These are phyloP conservation scores for Schizophyllum amplum DNA, from an alignment of 1,284 basidiomycete genomes.

Conservation along the genomic window DNA sequence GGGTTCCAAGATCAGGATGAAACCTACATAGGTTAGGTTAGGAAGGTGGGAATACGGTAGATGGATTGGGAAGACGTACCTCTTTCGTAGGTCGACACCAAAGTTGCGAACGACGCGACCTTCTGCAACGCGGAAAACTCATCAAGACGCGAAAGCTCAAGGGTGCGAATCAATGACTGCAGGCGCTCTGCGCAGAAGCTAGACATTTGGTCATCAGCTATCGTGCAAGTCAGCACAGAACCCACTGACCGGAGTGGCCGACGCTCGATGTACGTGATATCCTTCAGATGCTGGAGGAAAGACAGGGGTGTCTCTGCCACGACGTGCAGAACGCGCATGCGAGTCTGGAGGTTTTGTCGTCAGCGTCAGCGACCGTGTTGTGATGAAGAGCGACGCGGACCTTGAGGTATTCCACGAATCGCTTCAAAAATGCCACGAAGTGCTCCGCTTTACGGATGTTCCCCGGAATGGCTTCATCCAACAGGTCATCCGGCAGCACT, in stretches of 20 bases:
- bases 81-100: slow-evolving; percentile 98
- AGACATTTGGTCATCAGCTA: too few relatives aligned
- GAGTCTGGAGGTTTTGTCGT: slow-evolving; percentile 61
- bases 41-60: slow-evolving; percentile 1
- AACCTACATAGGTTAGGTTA: slow-evolving; percentile 54
- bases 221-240: slow-evolving; percentile 7
- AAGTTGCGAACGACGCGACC: slow-evolving; percentile 92
- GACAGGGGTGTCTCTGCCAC: slow-evolving; percentile 99
- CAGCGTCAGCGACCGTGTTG: slow-evolving; percentile 5
- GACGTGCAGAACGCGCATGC: slow-evolving; percentile 98
- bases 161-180: slow-evolving; percentile 88
- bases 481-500: slow-evolving; percentile 92
- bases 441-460: slow-evolving; percentile 99
- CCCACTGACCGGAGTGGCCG: slow-evolving; percentile 46
- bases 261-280: slow-evolving; percentile 98
- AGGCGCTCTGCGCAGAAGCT: slow-evolving; percentile 97
- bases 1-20: slow-evolving; percentile 94
- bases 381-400: slow-evolving; percentile 29
- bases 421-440: slow-evolving; percentile 96
- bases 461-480: slow-evolving; percentile 94
- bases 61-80: slow-evolving; percentile 34
- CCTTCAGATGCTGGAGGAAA: slow-evolving; percentile 96
- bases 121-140: slow-evolving; percentile 92
- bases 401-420: slow-evolving; percentile 98
- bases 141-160: slow-evolving; percentile 87